Percentiles rank a stretch among this genome's conserved stretches.
Evolutionary conservation across 2,329 filamentous ascomycete genomes (phyloP).

Genomic region (Xylariaceae sp.): DNA sequence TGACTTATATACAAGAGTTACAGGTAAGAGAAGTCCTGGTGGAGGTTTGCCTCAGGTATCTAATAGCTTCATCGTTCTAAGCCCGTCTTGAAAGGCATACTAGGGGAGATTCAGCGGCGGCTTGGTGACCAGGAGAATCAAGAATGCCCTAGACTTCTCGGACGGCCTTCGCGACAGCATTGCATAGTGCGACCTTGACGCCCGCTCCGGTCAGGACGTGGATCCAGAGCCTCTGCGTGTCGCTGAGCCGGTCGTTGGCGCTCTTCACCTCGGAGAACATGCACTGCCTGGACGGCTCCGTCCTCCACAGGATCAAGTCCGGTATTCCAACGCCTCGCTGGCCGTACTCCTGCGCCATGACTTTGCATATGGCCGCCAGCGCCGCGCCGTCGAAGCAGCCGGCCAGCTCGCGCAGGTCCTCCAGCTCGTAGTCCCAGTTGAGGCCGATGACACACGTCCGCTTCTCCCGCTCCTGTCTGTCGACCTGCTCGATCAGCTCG

Average conservation of each 20-base stretch:
- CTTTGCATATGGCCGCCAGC: slow-evolving; percentile 78
- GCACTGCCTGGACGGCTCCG: slow-evolving; percentile 41
- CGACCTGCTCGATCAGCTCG: slow-evolving; percentile 58
- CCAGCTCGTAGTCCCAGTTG: slow-evolving; percentile 78
- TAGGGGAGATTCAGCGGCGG: too few species aligned
- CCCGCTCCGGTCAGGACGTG: slow-evolving; percentile 84
- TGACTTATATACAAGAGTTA: too few species aligned
- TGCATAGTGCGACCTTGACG: slow-evolving; percentile 74
- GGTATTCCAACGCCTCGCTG: slow-evolving; percentile 82
- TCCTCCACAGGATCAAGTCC: slow-evolving; percentile 83
- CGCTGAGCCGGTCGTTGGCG: slow-evolving; percentile 86
- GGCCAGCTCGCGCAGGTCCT: slow-evolving; percentile 73
- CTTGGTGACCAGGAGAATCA: too few species aligned
- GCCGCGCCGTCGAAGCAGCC: slow-evolving; percentile 72
- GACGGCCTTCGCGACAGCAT: slow-evolving; percentile 49
- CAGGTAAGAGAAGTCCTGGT: too few species aligned
- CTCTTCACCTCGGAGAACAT: slow-evolving; percentile 78
- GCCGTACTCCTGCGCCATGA: slow-evolving; percentile 91
- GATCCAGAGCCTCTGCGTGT: slow-evolving; percentile 95
- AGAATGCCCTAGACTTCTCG: slow-evolving; percentile 30
- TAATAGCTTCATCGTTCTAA: too few species aligned
- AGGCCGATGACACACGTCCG: slow-evolving; percentile 85
- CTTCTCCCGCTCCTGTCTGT: slow-evolving; percentile 58
- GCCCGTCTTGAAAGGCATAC: too few species aligned
- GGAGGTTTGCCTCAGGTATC: too few species aligned